Base-by-base conservation (phyloP, 495 filamentous ascomycete genomes). In the Podospora sp. region DNA sequence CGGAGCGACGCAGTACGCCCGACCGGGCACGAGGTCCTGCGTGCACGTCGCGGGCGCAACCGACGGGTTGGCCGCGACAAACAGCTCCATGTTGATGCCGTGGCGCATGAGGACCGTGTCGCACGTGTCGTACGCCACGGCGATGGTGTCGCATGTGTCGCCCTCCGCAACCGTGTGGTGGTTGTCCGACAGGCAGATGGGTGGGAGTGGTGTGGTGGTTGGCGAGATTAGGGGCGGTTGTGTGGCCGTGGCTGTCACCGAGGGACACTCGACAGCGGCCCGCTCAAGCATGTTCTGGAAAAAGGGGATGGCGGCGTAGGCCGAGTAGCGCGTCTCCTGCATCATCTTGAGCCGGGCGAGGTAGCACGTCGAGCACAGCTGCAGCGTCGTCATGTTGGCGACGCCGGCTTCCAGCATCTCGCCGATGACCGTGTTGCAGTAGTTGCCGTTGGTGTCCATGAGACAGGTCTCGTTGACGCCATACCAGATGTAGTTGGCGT, bases 321-420 rank as follows among this genome's bases (percentile, higher is more conserved):
- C 53, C 1, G 70, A 72, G 61, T 72, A 75, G 9, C 65, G 64
- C 16, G 65, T 61, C 8, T 22, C n/a, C 55, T 75, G 72, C 65
- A 70, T 72, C 24, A 72, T 65, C 49, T 60, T 24, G 6, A 71
- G 68, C 9, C 57, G 61, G 18, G 26, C 36, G 21, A 63, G 35
- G 59, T 67, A 69, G 63, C 70, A 75, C 36, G 58, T 61, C 8
- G 72, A 75, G 60, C 70, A 75, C 26, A 70, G 50, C 55, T 75
- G 62, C 12, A 25, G 5, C 5, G 55, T 25, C 18, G 72, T 59
- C 65, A 75, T 75, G 35, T 55, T 59, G 20, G 18, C 24, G 14
- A 69, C 40, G 25, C 29, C 68, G 9, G 65, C 63, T 9, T 21
- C 49, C 21, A 62, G 55, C 27, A 72, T 72, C 21, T 40, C 61